Evolutionary conservation across 768 basidiomycete species (phyloP), one percentile per base, ranked within the genome.

Genomic region (Dictyophora rubrovolvata): DNA sequence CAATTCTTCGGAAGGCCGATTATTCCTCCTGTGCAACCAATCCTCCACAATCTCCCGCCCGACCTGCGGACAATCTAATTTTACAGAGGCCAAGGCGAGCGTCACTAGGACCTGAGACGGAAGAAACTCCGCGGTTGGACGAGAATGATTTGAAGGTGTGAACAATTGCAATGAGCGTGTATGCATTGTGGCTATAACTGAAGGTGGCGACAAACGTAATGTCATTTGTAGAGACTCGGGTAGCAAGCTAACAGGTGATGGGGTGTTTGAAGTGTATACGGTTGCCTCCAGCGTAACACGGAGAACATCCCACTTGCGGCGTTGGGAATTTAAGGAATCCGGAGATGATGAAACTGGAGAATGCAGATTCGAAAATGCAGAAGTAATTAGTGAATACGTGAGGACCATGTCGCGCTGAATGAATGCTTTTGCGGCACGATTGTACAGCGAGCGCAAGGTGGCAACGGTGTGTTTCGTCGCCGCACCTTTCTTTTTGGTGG

Each of bases 251-350:
- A 66, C 62, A 1, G 71, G n/a, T n/a, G n/a, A 5, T 1, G 36
- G 54, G 18, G 82, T 79, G 1, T 74, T 73, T 1, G 85, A 77
- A 14, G 80, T 69, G 65, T 86, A 89, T 23, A 87, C 71, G 0
- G 85, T 88, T 1, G 84, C 81, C 67, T 92, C 89, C 56, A 90
- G 77, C 0, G 89, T 92, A 62, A 93, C 85, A 22, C 90, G 79
- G 7, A 93, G 82, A 58, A 93, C 82, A 65, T 93, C 89, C 90
- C 90, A 93, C 73, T 90, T 91, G 58, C 84, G 76, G 17, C 89
- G 81, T 52, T 76, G 73, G 5, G 66, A 63, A 9, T 66, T 60
- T 61, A 82, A 74, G 20, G 78, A 71, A 57, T 77, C 74, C 42
- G 4, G 42, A 42, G 64, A 33, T 21, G 63, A 5, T 73, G 81